These are phyloP conservation scores for Hygrocybe punicea DNA, from an alignment of 768 basidiomycete species.

Conservation along the genomic window DNA sequence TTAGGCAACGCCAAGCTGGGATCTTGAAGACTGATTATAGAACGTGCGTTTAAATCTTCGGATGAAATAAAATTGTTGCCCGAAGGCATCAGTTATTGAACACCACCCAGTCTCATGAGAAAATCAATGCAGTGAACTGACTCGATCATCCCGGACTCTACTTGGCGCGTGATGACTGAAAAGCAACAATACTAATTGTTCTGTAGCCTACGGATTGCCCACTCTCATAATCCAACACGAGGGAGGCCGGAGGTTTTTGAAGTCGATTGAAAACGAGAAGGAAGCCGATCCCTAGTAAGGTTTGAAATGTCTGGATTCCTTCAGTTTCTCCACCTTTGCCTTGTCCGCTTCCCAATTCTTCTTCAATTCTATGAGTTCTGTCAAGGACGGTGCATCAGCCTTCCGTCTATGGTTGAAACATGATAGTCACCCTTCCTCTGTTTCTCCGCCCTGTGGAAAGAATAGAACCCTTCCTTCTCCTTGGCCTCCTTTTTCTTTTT, in stretches of 20 bases:
- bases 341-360: constrained; percentile 87
- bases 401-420: constrained; percentile 1
- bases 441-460: constrained; percentile 87
- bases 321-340: constrained; percentile 75
- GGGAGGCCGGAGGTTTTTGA: background rate
- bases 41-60: no score
- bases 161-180: no score
- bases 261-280: background rate
- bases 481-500: constrained; percentile 55
- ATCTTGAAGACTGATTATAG: no score
- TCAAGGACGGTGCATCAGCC: constrained; percentile 4
- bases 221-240: background rate
- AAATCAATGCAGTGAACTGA: no score
- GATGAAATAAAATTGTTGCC: no score
- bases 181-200: no score
- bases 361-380: constrained; percentile 72
- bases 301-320: constrained; percentile 76
- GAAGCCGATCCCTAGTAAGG: constrained; percentile 58
- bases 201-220: background rate
- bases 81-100: no score
- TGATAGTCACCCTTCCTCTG: constrained; percentile 68
- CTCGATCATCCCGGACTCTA: no score
- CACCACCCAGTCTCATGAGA: no score
- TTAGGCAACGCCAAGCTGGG: no score
- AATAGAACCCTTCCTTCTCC: constrained; percentile 79